Evolutionary conservation across 208 protist species (phyloP).

Genomic region (Naegleria fowleri): DNA sequence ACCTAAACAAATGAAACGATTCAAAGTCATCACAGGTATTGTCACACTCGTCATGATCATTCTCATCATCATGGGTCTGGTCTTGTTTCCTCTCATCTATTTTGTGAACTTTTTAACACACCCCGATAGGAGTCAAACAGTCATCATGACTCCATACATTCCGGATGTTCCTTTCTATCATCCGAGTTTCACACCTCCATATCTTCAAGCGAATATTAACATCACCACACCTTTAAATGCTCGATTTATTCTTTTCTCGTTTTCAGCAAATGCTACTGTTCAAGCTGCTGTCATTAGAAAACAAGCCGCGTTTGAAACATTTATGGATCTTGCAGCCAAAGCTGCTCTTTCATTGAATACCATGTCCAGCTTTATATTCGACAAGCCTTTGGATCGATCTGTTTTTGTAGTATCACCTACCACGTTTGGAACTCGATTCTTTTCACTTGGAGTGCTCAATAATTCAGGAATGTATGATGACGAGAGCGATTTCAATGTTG

Average conservation of each 20-base stretch:
- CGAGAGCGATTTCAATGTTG: background rate
- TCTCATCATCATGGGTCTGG: no score
- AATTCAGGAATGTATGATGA: background rate
- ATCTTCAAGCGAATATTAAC: background rate
- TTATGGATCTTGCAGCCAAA: background rate
- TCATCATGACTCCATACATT: no score
- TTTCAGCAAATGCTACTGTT: background rate
- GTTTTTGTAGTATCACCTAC: background rate
- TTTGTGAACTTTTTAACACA: no score
- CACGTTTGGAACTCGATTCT: background rate
- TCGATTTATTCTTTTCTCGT: background rate
- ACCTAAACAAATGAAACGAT: no score
- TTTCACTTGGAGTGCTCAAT: background rate
- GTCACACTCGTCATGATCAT: no score
- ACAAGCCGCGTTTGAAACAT: background rate
- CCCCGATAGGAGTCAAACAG: no score
- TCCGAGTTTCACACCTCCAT: no score
- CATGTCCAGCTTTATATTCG: background rate
- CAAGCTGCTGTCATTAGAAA: background rate
- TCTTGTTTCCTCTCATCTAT: no score
- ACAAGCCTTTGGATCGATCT: background rate
- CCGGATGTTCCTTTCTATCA: no score
- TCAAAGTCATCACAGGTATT: no score
- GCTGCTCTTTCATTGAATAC: background rate
- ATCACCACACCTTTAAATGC: background rate